Conservation (phyloP, 2,329 filamentous ascomycete genomes). For the Aspergillus intermedius region DNA sequence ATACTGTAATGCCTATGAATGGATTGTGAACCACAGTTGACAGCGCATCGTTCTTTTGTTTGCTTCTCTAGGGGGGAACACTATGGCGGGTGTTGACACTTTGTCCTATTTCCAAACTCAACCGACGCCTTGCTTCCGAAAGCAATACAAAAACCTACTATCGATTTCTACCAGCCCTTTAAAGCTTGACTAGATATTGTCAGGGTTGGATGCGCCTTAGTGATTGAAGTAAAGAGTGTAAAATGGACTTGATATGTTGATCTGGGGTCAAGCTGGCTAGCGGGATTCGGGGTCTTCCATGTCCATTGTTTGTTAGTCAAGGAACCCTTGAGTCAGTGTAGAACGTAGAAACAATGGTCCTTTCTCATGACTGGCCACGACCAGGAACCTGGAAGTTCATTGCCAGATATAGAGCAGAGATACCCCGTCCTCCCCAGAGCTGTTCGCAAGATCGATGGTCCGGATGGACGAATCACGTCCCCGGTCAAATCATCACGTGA, state of each 20-base stretch:
- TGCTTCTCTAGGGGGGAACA: background rate
- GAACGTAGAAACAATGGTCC: background rate
- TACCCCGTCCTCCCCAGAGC: no score
- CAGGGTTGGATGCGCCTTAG: no score
- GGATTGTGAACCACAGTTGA: background rate
- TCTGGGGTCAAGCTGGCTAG: no score
- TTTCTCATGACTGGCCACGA: background rate
- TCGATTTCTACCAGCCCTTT: no score
- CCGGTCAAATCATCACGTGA: slow-evolving; percentile 25
- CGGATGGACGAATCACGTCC: slow-evolving; percentile 19
- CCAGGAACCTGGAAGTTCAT: background rate
- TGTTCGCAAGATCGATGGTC: no score
- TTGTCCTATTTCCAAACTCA: background rate
- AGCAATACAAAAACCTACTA: background rate
- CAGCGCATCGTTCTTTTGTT: background rate
- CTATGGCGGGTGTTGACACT: slow-evolving; percentile 1
- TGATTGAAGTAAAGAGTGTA: no score
- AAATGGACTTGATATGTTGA: no score
- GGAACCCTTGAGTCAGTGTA: background rate
- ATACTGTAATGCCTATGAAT: no score
- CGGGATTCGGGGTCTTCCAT: no score
- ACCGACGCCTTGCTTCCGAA: background rate
- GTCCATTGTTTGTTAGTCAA: background rate
- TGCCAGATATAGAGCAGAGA: no score
- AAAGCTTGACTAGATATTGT: no score